Evolutionary conservation across 371 early-diverging fungal species (phyloP).

Genomic region (Choanephora cucurbitarum): DNA sequence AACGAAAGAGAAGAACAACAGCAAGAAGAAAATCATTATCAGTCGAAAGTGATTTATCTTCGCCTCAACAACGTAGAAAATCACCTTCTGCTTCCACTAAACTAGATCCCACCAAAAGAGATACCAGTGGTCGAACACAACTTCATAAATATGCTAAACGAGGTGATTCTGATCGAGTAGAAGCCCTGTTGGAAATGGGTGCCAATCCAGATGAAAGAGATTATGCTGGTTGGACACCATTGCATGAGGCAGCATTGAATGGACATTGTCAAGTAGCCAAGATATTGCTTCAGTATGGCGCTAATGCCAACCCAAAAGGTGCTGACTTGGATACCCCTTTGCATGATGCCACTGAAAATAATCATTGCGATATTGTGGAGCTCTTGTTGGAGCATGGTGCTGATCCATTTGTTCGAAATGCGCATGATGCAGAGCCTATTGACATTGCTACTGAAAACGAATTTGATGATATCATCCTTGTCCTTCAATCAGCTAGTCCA

Average conservation of each 20-base stretch:
- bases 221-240: constrained; percentile 76
- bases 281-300: constrained; percentile 68
- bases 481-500: constrained; percentile 22
- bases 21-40: constrained; percentile 50
- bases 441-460: constrained; percentile 59
- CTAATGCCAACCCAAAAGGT: constrained; percentile 69
- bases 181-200: constrained; percentile 62
- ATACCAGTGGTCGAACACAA: constrained; percentile 57
- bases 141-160: constrained; percentile 55
- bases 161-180: constrained; percentile 53
- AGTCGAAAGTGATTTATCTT: constrained; percentile 42
- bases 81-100: constrained; percentile 42
- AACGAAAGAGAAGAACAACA: constrained; percentile 40
- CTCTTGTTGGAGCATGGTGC: constrained; percentile 66
- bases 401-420: constrained; percentile 50
- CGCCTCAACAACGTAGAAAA: constrained; percentile 50
- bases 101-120: constrained; percentile 48
- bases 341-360: constrained; percentile 81
- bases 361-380: constrained; percentile 65
- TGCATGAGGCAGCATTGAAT: constrained; percentile 75
- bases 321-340: constrained; percentile 75
- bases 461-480: constrained; percentile 39
- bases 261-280: constrained; percentile 63
- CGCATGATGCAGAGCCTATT: constrained; percentile 52
- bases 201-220: constrained; percentile 73